Conservation (phyloP, 768 basidiomycete species). For the Macrolepiota albuminosa region DNA sequence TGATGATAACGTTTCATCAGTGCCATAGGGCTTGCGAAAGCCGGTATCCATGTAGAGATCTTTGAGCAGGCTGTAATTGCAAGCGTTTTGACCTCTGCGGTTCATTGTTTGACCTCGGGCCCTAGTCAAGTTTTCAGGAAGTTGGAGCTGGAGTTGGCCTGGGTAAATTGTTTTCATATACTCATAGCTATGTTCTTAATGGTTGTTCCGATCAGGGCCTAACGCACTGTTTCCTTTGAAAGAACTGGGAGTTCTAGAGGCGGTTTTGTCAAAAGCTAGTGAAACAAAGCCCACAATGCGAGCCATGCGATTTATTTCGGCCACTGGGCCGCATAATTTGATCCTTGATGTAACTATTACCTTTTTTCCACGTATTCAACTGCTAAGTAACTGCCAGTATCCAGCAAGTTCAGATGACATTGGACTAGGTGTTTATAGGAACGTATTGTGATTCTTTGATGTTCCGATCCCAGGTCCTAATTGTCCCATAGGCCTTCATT, state of each 20-base stretch:
- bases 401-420: slow-evolving; percentile 25
- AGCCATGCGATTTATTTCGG: slow-evolving; percentile 39
- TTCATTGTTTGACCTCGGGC: not conserved
- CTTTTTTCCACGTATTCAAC: not conserved
- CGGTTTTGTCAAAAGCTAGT: slow-evolving; percentile 33
- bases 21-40: slow-evolving; percentile 37
- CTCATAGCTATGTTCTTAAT: not conserved
- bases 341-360: slow-evolving; percentile 37
- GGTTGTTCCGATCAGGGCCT: slow-evolving; percentile 28
- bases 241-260: slow-evolving; percentile 38
- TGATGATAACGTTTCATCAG: slow-evolving; percentile 12
- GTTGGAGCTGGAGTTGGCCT: slow-evolving; percentile 53
- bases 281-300: slow-evolving; percentile 25
- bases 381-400: slow-evolving; percentile 24
- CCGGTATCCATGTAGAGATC: slow-evolving; percentile 40
- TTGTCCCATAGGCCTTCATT: slow-evolving; percentile 39
- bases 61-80: slow-evolving; percentile 47
- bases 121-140: slow-evolving; percentile 43
- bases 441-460: not conserved
- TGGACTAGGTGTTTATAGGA: slow-evolving; percentile 42
- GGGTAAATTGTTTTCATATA: slow-evolving; percentile 24
- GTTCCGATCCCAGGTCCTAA: not conserved
- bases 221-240: slow-evolving; percentile 45
- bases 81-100: not conserved
- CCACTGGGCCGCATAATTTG: slow-evolving; percentile 33